These are phyloP conservation scores for Trametes hirsuta DNA, from an alignment of 1,284 basidiomycete genomes.

Conservation along the genomic window DNA sequence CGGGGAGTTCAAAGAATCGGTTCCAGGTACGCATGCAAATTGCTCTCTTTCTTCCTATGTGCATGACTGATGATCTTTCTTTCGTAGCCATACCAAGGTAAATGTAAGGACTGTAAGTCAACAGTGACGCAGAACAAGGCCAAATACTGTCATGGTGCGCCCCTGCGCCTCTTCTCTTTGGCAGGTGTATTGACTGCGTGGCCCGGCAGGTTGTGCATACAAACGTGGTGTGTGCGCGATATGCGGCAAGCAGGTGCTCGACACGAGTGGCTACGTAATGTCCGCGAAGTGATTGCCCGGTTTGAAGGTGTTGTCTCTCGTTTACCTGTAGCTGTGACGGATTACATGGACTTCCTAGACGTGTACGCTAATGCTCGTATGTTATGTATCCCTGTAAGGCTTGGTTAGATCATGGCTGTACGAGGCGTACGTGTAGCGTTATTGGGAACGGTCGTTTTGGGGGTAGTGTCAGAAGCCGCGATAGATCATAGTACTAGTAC, in stretches of 20 bases:
- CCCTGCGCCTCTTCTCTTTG: background rate
- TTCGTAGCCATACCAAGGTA: constrained; percentile 74
- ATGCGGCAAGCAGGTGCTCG: constrained; percentile 82
- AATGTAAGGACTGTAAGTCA: constrained; percentile 84
- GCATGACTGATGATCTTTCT: constrained; percentile 5
- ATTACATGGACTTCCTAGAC: constrained; percentile 20
- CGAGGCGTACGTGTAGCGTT: too few relatives aligned
- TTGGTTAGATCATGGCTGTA: background rate
- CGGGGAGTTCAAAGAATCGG: constrained; percentile 64
- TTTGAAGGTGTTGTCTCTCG: constrained; percentile 5
- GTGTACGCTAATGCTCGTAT: constrained; percentile 22
- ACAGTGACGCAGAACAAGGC: constrained; percentile 80
- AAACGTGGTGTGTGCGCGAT: constrained; percentile 83
- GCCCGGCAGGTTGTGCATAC: constrained; percentile 72
- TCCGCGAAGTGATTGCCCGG: constrained; percentile 63
- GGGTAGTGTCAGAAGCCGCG: too few relatives aligned
- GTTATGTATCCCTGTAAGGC: constrained; percentile 22
- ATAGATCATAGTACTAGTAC: too few relatives aligned
- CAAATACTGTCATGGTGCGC: constrained; percentile 82
- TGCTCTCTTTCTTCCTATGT: constrained; percentile 7
- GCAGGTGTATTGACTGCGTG: constrained; percentile 4
- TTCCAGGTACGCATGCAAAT: constrained; percentile 57
- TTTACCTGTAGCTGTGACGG: background rate
- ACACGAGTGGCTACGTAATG: constrained; percentile 82
- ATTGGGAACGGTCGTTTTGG: too few relatives aligned